Conservation (phyloP, 2,329 filamentous ascomycete genomes). For the Karstenula rhodostoma region DNA sequence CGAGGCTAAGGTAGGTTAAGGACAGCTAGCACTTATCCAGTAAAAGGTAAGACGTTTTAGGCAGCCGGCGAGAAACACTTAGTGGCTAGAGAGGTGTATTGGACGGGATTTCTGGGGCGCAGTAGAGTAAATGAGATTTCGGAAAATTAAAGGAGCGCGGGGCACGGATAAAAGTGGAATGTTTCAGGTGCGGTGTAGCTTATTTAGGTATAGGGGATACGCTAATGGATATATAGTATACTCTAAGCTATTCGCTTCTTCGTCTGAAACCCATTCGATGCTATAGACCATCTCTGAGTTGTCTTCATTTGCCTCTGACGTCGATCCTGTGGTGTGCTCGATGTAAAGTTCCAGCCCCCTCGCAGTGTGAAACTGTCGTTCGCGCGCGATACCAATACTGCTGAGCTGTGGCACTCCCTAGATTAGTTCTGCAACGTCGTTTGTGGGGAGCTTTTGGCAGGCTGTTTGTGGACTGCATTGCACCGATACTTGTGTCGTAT, state of each 20-base stretch:
- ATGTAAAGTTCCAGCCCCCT: conserved; percentile 17
- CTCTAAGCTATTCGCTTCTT: conserved; percentile 13
- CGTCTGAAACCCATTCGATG: conserved; percentile 18
- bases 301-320: neutral
- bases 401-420: conserved; percentile 6
- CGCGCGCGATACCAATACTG: conserved; percentile 5
- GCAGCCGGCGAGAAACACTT: neutral
- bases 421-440: conserved; percentile 1
- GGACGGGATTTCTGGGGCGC: neutral
- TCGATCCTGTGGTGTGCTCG: conserved; percentile 11
- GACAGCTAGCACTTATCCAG: neutral
- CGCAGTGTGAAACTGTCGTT: conserved; percentile 12
- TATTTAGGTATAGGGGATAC: neutral
- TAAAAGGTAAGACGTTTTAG: neutral
- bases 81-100: neutral
- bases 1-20: neutral
- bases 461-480: neutral
- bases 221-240: neutral
- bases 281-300: conserved; percentile 13
- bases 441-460: neutral
- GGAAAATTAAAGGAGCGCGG: neutral
- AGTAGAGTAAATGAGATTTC: too few relatives aligned
- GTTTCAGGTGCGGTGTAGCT: neutral
- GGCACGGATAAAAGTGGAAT: neutral
- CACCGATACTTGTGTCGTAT: conserved; percentile 2